phyloP scores from a whole-genome alignment of 768 basidiomycete genomes.

The Xanthoconium purpureum region DNA sequence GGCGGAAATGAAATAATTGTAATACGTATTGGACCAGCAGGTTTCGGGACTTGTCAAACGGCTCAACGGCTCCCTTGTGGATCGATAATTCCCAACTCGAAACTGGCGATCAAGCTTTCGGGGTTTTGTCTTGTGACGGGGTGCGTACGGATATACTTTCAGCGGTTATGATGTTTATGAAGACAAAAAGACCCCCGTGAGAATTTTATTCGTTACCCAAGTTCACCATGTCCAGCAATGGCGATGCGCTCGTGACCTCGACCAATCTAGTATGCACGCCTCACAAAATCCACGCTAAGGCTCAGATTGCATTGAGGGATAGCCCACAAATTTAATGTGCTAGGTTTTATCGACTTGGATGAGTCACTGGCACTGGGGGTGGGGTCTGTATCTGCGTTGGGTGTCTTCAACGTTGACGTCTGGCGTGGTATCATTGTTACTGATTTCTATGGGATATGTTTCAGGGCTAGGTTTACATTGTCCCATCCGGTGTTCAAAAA shows the following conservation, averaged over 20 bases:
- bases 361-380: slow-evolving; percentile 89
- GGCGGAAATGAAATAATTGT: too few species aligned
- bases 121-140: too few species aligned
- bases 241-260: slow-evolving; percentile 57
- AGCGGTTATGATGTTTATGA: too few species aligned
- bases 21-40: too few species aligned
- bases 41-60: too few species aligned
- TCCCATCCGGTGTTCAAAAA: slow-evolving; percentile 88
- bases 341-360: slow-evolving; percentile 82
- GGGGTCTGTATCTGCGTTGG: slow-evolving; percentile 72
- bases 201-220: too few species aligned
- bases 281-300: background rate
- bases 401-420: slow-evolving; percentile 31
- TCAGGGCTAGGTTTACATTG: slow-evolving; percentile 75
- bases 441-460: background rate
- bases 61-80: too few species aligned
- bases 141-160: too few species aligned
- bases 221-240: slow-evolving; percentile 17
- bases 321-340: slow-evolving; percentile 92
- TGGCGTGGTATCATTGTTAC: background rate
- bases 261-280: slow-evolving; percentile 52
- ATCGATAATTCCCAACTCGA: too few species aligned
- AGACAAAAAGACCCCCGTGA: too few species aligned
- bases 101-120: too few species aligned
- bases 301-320: slow-evolving; percentile 2